phyloP scores from a whole-genome alignment of 140 eudicot genomes.

The Stevia rebaudiana region DNA sequence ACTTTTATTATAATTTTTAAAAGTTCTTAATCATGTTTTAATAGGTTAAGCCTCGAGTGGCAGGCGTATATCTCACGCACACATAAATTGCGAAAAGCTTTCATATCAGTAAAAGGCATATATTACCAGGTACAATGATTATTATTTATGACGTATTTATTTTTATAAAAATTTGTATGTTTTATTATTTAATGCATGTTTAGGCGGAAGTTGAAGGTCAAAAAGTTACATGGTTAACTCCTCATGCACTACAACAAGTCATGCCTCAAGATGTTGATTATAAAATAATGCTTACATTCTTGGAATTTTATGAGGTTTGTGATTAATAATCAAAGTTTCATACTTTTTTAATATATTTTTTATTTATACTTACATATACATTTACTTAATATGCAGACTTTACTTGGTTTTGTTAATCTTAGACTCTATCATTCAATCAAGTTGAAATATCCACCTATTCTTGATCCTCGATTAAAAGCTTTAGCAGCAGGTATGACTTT shows the following conservation, averaged over 20 bases:
- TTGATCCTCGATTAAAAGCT: slow-evolving; percentile 81
- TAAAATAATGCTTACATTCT: slow-evolving; percentile 77
- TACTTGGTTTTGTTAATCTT: slow-evolving; percentile 63
- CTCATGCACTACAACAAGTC: slow-evolving; percentile 92
- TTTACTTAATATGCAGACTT: slow-evolving; percentile 54
- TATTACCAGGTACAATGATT: slow-evolving; percentile 66
- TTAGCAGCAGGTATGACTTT: slow-evolving; percentile 69
- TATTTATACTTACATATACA: background rate
- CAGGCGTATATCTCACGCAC: slow-evolving; percentile 89
- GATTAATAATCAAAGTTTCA: background rate
- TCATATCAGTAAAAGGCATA: slow-evolving; percentile 89
- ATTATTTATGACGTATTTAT: background rate
- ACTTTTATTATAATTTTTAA: background rate
- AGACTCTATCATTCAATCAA: slow-evolving; percentile 65
- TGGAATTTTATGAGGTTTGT: slow-evolving; percentile 87
- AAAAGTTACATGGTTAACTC: slow-evolving; percentile 84
- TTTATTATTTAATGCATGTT: background rate
- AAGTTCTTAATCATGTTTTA: slow-evolving; percentile 8
- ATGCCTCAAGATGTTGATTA: slow-evolving; percentile 84
- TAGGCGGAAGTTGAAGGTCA: slow-evolving; percentile 95
- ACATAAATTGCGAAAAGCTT: slow-evolving; percentile 75
- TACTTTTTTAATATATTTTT: background rate
- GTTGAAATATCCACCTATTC: slow-evolving; percentile 83
- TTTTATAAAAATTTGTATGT: too few relatives aligned
- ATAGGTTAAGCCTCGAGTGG: slow-evolving; percentile 93